Base-by-base conservation (phyloP, 148 eudicot species). In the Drosera capensis region DNA sequence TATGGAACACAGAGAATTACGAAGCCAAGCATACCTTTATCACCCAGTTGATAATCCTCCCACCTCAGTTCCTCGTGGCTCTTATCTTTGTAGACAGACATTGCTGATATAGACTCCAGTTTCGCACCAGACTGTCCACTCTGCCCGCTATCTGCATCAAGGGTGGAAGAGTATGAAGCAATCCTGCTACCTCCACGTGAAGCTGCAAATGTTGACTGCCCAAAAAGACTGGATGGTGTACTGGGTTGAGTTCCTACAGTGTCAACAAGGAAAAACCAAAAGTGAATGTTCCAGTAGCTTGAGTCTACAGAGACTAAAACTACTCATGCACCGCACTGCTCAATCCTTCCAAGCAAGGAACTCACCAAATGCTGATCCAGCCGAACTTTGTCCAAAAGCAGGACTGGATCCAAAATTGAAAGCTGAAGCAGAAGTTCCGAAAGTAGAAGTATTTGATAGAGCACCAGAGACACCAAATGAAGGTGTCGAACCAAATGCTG, bases 41-140 rank as follows among this genome's bases (percentile, higher is more conserved):
- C 95, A 48, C 95, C 95, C 42, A 62, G 67, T 55, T 90, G 95
- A 57, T 84, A 84, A 65, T 90, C 97, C 69, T 84, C 97, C 97
- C 97, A 90, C 54, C 95, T 75, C 49, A 90, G 67, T 63, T 84
- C 97, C 66, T 90, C 97, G 52, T 80, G 95, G 71, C 95, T 90
- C 71, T 84, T 90, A 17, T 84, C 93, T 63, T 84, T 90, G 75
- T 84, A 75, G 20, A 60, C 87, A 47, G 73, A 71, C 95, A 90
- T 80, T 36, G 95, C 97, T 25, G 97, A 90, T 58, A 90, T 75
- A 20, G 97, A 90, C 60, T 78, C 93, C 54, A 90, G 74, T 62
- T 84, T 90, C 25, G 74, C 92, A 52, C 68, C 42, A 54, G 73
- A 59, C 50, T 72, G 77, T 36, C 66, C 48, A 43, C 68, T 57